Conservation (phyloP, 176 grass and related monocot genomes). For the Saccharum spontaneum region DNA sequence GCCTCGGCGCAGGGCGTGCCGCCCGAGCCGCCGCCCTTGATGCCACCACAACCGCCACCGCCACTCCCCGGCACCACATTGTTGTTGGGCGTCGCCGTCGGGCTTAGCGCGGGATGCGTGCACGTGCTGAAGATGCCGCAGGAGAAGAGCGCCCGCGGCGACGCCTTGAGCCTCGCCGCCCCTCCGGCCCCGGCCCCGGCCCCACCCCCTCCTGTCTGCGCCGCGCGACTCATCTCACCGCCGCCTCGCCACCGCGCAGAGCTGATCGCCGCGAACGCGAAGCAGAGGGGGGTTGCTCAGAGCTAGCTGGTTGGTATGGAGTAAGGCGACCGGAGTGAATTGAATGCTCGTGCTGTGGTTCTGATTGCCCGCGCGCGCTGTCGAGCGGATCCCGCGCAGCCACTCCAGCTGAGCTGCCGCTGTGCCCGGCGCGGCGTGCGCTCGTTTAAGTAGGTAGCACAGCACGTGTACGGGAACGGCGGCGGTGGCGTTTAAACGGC, state of each 20-base stretch:
- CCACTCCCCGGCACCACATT: neutral
- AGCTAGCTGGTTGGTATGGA: neutral
- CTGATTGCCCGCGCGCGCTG: constrained; percentile 33
- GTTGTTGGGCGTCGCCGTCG: constrained; percentile 49
- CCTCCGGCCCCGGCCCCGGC: neutral
- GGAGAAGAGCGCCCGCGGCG: constrained; percentile 71
- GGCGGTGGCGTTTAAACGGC: neutral
- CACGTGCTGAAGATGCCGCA: constrained; percentile 87
- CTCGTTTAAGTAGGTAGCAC: neutral
- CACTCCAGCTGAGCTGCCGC: neutral
- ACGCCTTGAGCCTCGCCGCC: constrained; percentile 59
- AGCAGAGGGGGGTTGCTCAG: neutral
- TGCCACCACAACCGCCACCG: neutral
- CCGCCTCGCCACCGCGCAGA: neutral
- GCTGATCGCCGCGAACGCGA: neutral
- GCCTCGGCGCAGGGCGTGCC: constrained; percentile 27
- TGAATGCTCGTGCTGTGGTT: constrained; percentile 22
- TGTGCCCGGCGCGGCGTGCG: neutral
- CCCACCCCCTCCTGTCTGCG: constrained; percentile 23
- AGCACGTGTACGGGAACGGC: constrained; percentile 1
- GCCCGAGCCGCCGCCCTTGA: neutral
- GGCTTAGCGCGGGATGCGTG: constrained; percentile 73
- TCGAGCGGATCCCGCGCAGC: constrained; percentile 15
- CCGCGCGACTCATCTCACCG: constrained; percentile 50
- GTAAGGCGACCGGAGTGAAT: constrained; percentile 5